A percentile compares a stretch with the other conserved stretches of the same genome.
phyloP scores from a whole-genome alignment of 768 basidiomycete species.

The Leccinum uliginosum region DNA sequence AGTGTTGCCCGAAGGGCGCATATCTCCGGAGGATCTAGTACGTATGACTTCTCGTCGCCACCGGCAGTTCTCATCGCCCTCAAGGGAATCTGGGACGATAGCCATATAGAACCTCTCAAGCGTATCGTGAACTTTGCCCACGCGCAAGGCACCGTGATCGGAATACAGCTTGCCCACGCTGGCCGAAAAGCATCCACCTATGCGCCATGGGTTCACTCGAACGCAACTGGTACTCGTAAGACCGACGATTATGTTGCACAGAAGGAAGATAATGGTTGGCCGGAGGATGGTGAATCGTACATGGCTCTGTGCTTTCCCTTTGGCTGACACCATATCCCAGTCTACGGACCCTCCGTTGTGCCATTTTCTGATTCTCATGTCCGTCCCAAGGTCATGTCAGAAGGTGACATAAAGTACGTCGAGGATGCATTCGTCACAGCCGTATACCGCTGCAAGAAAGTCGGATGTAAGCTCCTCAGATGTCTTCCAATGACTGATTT shows the following conservation, averaged over 20 bases:
- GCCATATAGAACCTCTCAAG: slow-evolving; percentile 65
- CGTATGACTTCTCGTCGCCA: slow-evolving; percentile 6
- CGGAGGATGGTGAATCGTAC: slow-evolving; percentile 45
- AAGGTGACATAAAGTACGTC: slow-evolving; percentile 49
- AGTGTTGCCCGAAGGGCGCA: slow-evolving; percentile 70
- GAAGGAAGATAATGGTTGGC: slow-evolving; percentile 66
- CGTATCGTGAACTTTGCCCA: slow-evolving; percentile 74
- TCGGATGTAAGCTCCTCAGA: slow-evolving; percentile 49
- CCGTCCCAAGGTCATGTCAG: slow-evolving; percentile 54
- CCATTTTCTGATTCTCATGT: slow-evolving; percentile 51
- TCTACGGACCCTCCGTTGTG: slow-evolving; percentile 57
- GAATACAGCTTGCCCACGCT: slow-evolving; percentile 77
- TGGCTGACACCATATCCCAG: slow-evolving; percentile 31
- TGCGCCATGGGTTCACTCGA: slow-evolving; percentile 59
- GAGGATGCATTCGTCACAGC: slow-evolving; percentile 59
- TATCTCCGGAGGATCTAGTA: slow-evolving; percentile 74
- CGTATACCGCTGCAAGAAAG: slow-evolving; percentile 48
- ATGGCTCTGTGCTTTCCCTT: background rate
- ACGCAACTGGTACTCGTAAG: slow-evolving; percentile 30
- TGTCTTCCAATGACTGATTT: background rate
- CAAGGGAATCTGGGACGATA: slow-evolving; percentile 71
- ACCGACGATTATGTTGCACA: slow-evolving; percentile 34
- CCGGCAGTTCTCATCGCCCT: background rate
- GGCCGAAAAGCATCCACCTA: slow-evolving; percentile 66
- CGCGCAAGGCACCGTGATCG: slow-evolving; percentile 64